Base-by-base conservation (phyloP, 1,284 basidiomycete species). In the Puccinia novopanici region DNA sequence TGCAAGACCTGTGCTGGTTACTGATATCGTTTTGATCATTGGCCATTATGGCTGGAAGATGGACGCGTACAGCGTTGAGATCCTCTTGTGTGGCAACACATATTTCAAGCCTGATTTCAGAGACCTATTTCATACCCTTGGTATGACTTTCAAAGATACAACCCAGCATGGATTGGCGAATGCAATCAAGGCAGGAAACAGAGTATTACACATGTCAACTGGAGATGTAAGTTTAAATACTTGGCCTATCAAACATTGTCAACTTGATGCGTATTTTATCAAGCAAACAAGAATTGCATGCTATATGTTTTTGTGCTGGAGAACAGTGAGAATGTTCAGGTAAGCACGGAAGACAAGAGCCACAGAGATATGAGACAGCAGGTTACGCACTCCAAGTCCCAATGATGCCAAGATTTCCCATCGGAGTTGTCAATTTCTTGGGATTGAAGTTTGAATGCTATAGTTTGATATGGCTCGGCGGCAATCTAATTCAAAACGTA, bases 391-490 rank as follows among this genome's bases (percentile, higher is more conserved):
- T 78, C 76, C 45, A 78, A 37, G 71, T 78, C 76, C 76, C 76
- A 78, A 59, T 78, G 76, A 57, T 78, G 59, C 76, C 76, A 78
- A 55, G 65, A 68, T 71, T 78, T 78, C n/a, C 76, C 76, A 24
- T 78, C 76, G 13, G 65, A 68, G 34, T 78, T 71, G 54, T 78
- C 96, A 82, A 99, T 96, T 87, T 98, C 96, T 75, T 93, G 91
- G n/a, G 95, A 92, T 65, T 96, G 97, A 83, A 99, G 93, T 42
- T 96, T 93, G 88, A 99, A 99, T 12, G 95, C 93, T 83, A 99
- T 96, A 2, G 95, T 98, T 87, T 99, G 96, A 86, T 99, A 99
- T 8, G 97, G 96, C 85, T 99, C 97, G 24, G 97, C 95, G 22
- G 96, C 97, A 80, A 99, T 93, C 94, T 97, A 83, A 40, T n/a